phyloP scores from a whole-genome alignment of 2,329 filamentous ascomycete genomes.

The Aschersonia sp. region DNA sequence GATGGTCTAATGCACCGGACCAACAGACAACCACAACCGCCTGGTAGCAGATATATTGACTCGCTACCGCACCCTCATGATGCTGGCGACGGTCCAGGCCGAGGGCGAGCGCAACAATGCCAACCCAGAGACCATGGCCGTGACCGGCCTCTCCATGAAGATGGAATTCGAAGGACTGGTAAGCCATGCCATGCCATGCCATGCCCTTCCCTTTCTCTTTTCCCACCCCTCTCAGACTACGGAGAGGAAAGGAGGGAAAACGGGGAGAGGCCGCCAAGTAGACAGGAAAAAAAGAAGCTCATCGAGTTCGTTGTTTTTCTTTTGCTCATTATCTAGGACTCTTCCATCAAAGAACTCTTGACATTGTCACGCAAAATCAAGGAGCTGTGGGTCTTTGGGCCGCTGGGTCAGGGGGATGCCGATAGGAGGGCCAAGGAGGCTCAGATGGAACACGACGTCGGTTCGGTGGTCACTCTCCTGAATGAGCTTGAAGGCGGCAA shows the following conservation, averaged over 20 bases:
- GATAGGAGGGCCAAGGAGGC: constrained; percentile 20
- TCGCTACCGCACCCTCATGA: constrained; percentile 27
- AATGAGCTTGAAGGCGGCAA: constrained; percentile 17
- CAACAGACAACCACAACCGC: constrained; percentile 26
- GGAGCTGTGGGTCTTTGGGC: constrained; percentile 29
- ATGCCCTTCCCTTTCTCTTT: neutral
- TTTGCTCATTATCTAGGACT: constrained; percentile 14
- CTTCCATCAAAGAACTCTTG: constrained; percentile 29
- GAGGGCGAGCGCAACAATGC: constrained; percentile 22
- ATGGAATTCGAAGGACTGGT: constrained; percentile 30
- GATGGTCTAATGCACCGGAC: neutral
- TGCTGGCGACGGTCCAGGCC: constrained; percentile 27
- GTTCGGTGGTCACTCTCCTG: constrained; percentile 18
- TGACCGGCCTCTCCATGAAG: constrained; percentile 27
- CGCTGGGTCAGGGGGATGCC: constrained; percentile 23
- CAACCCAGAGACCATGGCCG: constrained; percentile 25
- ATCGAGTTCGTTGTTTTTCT: neutral
- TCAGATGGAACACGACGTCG: constrained; percentile 20
- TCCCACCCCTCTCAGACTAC: neutral
- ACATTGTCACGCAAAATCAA: constrained; percentile 28
- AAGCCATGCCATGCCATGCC: constrained; percentile 1
- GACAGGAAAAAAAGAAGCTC: no score
- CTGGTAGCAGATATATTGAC: constrained; percentile 29
- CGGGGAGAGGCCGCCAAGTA: no score
- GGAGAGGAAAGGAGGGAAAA: no score